Evolutionary conservation across 305 asterid genomes (phyloP), one percentile per base, ranked within the genome.

Genomic region (Nicotiana rustica): DNA sequence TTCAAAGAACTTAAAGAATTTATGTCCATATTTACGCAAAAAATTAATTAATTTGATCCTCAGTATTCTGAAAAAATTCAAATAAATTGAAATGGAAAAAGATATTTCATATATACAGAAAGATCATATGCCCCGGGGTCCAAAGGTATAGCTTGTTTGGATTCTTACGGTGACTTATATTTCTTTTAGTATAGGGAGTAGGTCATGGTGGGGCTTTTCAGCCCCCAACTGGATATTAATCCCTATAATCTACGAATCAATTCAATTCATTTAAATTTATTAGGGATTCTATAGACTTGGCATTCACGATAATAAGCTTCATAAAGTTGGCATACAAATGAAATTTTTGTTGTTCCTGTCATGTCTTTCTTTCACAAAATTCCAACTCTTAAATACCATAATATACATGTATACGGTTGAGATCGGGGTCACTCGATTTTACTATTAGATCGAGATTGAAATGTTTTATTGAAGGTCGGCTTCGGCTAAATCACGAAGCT

Each of bases 131-230:
- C 18, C 29, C 29, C 29, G 29, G 29, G 29, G 29, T 25, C 29
- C 15, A 44, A 17, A 13, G 35, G 65, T 4, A 75, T 75, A 75
- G 52, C 41, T 47, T 47, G 8, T 9, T 75, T 75, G 65, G 41
- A 75, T 49, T 75, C 80, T 75, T 31, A 47, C 2, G 80, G 65
- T 18, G 64, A 75, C 61, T 19, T 31, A 17, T 41, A n/a, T 33
- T 12, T 13, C 1, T 35, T 10, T 18, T 62, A 38, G 6, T 62
- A 49, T 49, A 49, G 56, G 56, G 14, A 12, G 44, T 25, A 10
- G 57, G 57, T 49, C 57, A 25, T 25, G 56, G 14, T 47, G 15
- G 56, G 33, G 31, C 67, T 6, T 62, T 62, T 62, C 18, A 18
- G 33, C 6, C 15, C 12, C 21, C 6, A 21, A 36, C 44, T 66